phyloP scores from a whole-genome alignment of 352 stramenopile species.

The Globisporangium acanthophoron region DNA sequence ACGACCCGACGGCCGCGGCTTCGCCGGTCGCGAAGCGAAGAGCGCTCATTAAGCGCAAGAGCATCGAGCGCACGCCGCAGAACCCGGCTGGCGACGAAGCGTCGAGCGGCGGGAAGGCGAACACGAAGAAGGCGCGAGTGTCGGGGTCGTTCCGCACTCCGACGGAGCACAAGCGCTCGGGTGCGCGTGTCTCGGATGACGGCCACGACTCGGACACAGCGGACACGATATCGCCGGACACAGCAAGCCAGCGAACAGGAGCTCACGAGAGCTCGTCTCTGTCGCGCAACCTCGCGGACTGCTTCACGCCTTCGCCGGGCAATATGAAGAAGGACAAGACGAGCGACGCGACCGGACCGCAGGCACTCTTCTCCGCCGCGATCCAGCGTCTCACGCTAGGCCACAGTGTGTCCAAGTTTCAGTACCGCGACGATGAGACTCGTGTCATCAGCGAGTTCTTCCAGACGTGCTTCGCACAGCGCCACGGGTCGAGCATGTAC shows the following conservation, averaged over 20 bases:
- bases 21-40: conserved; percentile 1
- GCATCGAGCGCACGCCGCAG: conserved; percentile 1
- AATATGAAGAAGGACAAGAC: conserved; percentile 23
- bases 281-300: conserved; percentile 40
- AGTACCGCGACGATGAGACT: conserved; percentile 59
- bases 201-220: conserved; percentile 9
- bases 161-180: conserved; percentile 9
- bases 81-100: neutral
- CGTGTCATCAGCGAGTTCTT: conserved; percentile 53
- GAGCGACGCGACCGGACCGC: conserved; percentile 8
- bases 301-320: conserved; percentile 63
- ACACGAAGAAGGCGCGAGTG: conserved; percentile 10
- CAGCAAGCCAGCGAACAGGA: conserved; percentile 19
- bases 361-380: conserved; percentile 21
- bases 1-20: neutral
- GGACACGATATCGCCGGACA: conserved; percentile 42
- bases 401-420: conserved; percentile 38
- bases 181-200: neutral
- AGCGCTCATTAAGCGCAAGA: conserved; percentile 13
- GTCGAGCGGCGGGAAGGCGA: conserved; percentile 2
- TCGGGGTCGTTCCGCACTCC: conserved; percentile 11
- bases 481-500: conserved; percentile 62
- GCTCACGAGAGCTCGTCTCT: conserved; percentile 17
- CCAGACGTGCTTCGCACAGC: conserved; percentile 38
- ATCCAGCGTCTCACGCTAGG: conserved; percentile 47